A percentile compares a stretch with the other conserved stretches of the same genome.
Conservation (phyloP, 441 rosid genomes). For the Pelargonium citronellum region DNA sequence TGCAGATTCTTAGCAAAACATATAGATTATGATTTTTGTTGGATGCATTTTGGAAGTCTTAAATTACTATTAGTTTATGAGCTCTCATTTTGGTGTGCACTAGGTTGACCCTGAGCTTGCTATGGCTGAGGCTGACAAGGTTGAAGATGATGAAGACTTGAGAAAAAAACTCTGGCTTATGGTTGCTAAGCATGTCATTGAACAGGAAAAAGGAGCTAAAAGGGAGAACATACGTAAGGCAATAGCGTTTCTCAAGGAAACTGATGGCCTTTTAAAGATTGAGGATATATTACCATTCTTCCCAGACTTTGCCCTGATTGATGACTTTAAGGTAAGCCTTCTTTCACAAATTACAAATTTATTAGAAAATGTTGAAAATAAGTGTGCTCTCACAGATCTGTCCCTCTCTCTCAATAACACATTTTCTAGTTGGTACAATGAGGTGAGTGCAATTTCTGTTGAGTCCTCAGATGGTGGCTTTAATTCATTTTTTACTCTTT, state of each 20-base stretch:
- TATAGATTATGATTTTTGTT: conserved; percentile 6
- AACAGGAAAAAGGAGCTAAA: conserved; percentile 93
- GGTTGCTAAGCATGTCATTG: conserved; percentile 96
- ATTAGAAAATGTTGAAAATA: neutral
- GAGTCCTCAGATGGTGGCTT: neutral
- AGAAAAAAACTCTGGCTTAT: conserved; percentile 99
- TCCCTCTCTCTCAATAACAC: neutral
- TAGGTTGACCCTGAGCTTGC: conserved; percentile 99
- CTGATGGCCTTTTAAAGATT: conserved; percentile 92
- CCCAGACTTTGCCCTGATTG: conserved; percentile 97
- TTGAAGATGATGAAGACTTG: conserved; percentile 98
- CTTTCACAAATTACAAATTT: conserved; percentile 3
- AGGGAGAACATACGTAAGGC: conserved; percentile 98
- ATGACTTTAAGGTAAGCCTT: conserved; percentile 81
- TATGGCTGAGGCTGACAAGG: conserved; percentile 99
- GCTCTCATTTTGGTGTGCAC: conserved; percentile 21
- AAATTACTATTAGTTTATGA: neutral
- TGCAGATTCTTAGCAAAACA: neutral
- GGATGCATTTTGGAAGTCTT: conserved; percentile 3
- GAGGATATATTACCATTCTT: conserved; percentile 98
- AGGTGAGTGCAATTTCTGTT: neutral
- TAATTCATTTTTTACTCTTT: neutral
- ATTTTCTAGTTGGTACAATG: neutral
- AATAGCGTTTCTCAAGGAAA: conserved; percentile 97
- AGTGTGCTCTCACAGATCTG: neutral